Evolutionary conservation across 164 flowering plant species (phyloP), one percentile per base, ranked within the genome.

Genomic region (Vitis rotundifolia): DNA sequence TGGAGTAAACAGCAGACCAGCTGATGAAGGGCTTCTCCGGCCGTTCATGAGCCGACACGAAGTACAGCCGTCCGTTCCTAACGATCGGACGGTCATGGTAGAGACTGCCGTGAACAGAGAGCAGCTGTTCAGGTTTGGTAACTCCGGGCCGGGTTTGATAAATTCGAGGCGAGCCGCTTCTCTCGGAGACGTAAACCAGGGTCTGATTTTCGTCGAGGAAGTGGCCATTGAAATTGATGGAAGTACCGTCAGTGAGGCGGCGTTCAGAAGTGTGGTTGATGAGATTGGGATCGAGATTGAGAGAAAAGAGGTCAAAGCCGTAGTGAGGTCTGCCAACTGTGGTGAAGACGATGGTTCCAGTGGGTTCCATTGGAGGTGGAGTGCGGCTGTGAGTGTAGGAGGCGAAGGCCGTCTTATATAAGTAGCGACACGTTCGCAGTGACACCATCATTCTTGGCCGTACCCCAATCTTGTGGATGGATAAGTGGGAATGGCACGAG

Each of bases 221-320:
- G 9, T 84, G 87, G 67, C 83, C 96, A 65, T 89, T 93, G 75
- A 79, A 90, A 67, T 93, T 93, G 83, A 93, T 56, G 74, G 98
- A 92, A 26, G 71, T 47, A 1, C 89, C 88, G 71, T 91, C 98
- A 16, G 96, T 86, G 59, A 92, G 84, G 67, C 84, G 85, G 63
- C 49, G 81, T 5, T 89, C 91, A 3, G 78, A 1, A 15, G 68
- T 2, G 19, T 22, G 9, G 55, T 61, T 10, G 59, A 10, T 11
- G 70, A 69, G 37, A 31, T 16, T 63, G 58, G 78, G 61, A 0
- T 78, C 63, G 22, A 85, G 80, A 9, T 63, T 22, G 63, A 83
- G 55, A 70, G 90, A 81, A 83, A 88, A 92, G 44, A 90, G 47
- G 75, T 92, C 97, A 81, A 92, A 92, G 70, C 97, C 97, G 79